Evolutionary conservation across 768 basidiomycete genomes (phyloP), one percentile per base, ranked within the genome.

Genomic region (Gelatoporia subvermispora): DNA sequence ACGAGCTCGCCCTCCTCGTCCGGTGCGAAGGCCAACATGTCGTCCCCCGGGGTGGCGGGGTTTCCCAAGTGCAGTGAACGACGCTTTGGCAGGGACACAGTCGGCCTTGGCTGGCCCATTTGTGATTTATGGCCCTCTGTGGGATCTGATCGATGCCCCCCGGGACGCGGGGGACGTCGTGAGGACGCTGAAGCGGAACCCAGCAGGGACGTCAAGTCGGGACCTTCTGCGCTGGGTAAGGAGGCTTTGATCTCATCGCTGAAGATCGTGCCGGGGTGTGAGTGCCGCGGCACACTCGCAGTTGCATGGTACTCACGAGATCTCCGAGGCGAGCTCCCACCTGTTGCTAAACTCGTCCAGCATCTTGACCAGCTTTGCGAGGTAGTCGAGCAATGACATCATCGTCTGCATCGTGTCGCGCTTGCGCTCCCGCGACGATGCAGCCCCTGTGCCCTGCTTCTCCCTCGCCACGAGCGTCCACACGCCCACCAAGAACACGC

Each of bases 401-500:
- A 38, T 7, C 18, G 36, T 23, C 35, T 54, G 41, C 25, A 31
- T 42, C 31, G 39, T 42, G 24, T 45, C 49, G 39, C 47, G 48
- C 43, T 51, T 49, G 9, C 53, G 45, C 13, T 31, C 28, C 7
- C 28, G 28, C 7, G 28, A 13, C 5, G 28, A 7, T 13, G 28
- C 28, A 13, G 7, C 28, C 7, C 28, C 28, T 18, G 16, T 49
- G 40, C 15, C n/a, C 48, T 15, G 15, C 31, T 22, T 54, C 28
- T 31, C 47, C 45, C 24, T 50, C 3, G 44, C 28, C 15, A 54
- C 50, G 11, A 78, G 54, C 49, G 77, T 72, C 82, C 84, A 85
- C n/a, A 79, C 65, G 39, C 72, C 70, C 47, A 80, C 65, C n/a
- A 82, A 62, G 15, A 85, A 64, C 9, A 79, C 65, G 4, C 73